Percentiles rank a stretch among this genome's conserved stretches.
Conservation (phyloP, 1,139 yeast species). For the Arxiozyma heterogenica region DNA sequence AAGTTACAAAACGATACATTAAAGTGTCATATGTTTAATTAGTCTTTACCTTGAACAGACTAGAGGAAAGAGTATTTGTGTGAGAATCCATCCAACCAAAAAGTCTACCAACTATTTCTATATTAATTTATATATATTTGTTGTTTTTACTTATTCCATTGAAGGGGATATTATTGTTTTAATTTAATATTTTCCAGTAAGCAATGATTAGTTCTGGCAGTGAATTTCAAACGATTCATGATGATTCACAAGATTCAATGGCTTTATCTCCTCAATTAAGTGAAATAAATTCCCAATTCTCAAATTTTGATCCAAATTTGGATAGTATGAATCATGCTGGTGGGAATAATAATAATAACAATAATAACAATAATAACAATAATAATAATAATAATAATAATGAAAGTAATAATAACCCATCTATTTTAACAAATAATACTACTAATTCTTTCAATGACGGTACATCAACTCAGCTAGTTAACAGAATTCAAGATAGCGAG, state of each 20-base stretch:
- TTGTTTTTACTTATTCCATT: no score
- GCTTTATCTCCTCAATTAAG: background rate
- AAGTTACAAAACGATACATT: no score
- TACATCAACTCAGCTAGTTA: background rate
- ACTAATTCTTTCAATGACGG: background rate
- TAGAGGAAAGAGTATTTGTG: background rate
- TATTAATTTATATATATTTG: no score
- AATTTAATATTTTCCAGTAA: no score
- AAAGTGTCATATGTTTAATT: no score
- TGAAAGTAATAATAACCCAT: background rate
- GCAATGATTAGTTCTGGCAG: background rate
- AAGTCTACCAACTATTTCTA: no score
- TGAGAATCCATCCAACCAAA: background rate
- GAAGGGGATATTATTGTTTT: no score
- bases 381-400: background rate
- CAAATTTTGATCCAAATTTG: background rate
- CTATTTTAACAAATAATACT: background rate
- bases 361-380: background rate
- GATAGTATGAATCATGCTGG: background rate
- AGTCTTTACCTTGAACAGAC: no score
- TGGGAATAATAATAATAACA: background rate
- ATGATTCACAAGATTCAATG: slow-evolving; percentile 1
- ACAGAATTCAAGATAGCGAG: background rate
- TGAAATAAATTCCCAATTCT: background rate
- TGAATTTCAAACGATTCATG: background rate